Evolutionary conservation across 2,329 filamentous ascomycete genomes (phyloP), one percentile per base, ranked within the genome.

Genomic region (Cephalotrichum gorgonifer): DNA sequence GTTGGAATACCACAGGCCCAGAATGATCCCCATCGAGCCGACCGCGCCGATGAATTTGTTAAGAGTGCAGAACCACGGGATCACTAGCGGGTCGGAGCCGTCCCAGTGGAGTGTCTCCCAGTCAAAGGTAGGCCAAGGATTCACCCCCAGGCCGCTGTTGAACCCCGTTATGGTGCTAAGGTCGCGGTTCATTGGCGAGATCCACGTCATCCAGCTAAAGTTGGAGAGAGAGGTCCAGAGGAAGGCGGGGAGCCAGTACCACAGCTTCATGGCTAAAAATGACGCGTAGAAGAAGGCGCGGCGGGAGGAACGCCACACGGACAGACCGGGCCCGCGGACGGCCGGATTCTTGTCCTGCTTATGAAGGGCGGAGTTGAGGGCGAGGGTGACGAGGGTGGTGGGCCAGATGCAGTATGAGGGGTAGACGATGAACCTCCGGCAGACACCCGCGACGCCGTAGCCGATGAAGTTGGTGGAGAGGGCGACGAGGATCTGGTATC

Each of bases 21-120:
- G 60, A 14, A 79, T 67, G 14, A 83, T 64, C 64, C 76, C 73
- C 55, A 73, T 72, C 41, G 72, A 75, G 30, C 76, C 53, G 12
- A 80, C 68, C 45, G 76, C 70, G 27, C 80, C 80, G 42, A 81
- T 63, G 52, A 82, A 68, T 22, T 75, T 77, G 60, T 85, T 85
- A 49, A 79, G 68, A 41, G 81, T 82, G 26, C 75, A 76, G 62
- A 79, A 75, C 57, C 74, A 75, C 3, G 74, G 74, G 7, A 72
- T 65, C 66, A 73, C 71, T 48, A 72, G 62, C 1, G 69, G 69
- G 50, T 72, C 69, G 11, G 53, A 31, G 20, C 43, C 52, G 12
- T 55, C 54, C 28, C 56, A 62, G 56, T 42, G 44, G 56, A 68
- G 60, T n/a, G 67, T 51, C 47, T 69, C 71, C 70, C 69, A 72